Percentiles rank a stretch among this genome's conserved stretches.
Evolutionary conservation across 371 early-diverging fungal species (phyloP).

Genomic region (Sporodiniella umbellata): DNA sequence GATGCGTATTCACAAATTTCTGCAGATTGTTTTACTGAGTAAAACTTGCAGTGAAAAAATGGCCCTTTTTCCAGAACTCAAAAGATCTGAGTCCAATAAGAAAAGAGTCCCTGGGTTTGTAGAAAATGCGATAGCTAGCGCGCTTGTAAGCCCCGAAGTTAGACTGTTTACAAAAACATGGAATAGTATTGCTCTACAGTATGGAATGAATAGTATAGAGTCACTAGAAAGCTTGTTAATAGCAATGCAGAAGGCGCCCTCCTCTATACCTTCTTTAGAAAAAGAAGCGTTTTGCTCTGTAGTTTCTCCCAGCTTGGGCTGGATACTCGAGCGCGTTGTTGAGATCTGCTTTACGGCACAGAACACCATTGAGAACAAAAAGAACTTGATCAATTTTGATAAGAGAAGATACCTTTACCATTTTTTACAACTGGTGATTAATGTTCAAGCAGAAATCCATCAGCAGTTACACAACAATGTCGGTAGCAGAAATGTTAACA

Average conservation of each 20-base stretch:
- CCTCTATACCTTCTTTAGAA: conserved; percentile 4
- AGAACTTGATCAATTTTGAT: conserved; percentile 63
- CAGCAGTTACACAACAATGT: conserved; percentile 3
- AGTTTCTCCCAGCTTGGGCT: conserved; percentile 49
- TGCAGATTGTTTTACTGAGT: conserved; percentile 58
- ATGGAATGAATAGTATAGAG: conserved; percentile 53
- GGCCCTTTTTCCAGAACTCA: conserved; percentile 31
- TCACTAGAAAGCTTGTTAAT: conserved; percentile 49
- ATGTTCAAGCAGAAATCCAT: conserved; percentile 32
- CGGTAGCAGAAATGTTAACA: conserved; percentile 3
- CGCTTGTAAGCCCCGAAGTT: conserved; percentile 77
- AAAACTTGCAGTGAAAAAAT: conserved; percentile 39
- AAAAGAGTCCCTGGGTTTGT: conserved; percentile 72
- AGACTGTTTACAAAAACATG: conserved; percentile 67
- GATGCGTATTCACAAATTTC: conserved; percentile 59
- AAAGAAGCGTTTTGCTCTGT: neutral
- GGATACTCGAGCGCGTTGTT: conserved; percentile 55
- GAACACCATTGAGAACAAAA: conserved; percentile 38
- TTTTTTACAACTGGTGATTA: conserved; percentile 55
- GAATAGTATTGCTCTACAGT: conserved; percentile 54
- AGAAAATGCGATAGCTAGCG: conserved; percentile 72
- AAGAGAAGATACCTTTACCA: conserved; percentile 67
- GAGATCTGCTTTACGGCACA: conserved; percentile 28
- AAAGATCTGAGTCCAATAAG: conserved; percentile 10
- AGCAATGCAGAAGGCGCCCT: conserved; percentile 8